Percentiles rank a stretch among this genome's conserved stretches.
Evolutionary conservation across 2,329 filamentous ascomycete genomes (phyloP).

Genomic region (Decorospora gaudefroyi): DNA sequence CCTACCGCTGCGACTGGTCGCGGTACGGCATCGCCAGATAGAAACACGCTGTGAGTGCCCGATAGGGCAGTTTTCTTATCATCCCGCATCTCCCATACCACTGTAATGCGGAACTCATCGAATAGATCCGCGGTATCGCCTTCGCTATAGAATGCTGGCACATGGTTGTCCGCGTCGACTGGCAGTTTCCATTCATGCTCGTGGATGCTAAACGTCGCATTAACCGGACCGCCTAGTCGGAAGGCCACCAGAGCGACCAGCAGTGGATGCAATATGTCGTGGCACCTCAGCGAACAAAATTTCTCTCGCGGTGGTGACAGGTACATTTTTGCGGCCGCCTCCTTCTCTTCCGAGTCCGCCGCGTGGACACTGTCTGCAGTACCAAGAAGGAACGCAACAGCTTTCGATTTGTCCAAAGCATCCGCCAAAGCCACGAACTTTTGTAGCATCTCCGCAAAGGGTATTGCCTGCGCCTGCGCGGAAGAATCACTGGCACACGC

Average conservation of each 20-base stretch:
- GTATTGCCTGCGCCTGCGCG: not conserved
- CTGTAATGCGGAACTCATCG: slow-evolving; percentile 13
- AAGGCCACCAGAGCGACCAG: slow-evolving; percentile 17
- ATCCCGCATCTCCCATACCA: slow-evolving; percentile 15
- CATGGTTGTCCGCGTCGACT: not conserved
- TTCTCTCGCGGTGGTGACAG: not conserved
- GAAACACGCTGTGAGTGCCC: slow-evolving; percentile 15
- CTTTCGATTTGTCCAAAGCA: slow-evolving; percentile 4
- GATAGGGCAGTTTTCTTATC: slow-evolving; percentile 1
- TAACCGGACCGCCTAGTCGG: slow-evolving; percentile 19
- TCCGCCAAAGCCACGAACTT: slow-evolving; percentile 6
- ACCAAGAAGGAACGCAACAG: slow-evolving; percentile 2
- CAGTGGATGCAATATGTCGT: slow-evolving; percentile 14
- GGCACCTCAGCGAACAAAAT: too few species aligned
- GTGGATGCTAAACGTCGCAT: slow-evolving; percentile 14
- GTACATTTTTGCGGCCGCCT: not conserved
- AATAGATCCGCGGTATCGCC: slow-evolving; percentile 11
- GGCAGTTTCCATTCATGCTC: slow-evolving; percentile 15
- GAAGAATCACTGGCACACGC: not conserved
- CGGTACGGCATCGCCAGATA: slow-evolving; percentile 8
- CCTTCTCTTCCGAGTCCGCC: not conserved
- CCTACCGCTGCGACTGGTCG: not conserved
- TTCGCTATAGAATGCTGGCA: slow-evolving; percentile 11
- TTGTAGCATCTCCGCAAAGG: slow-evolving; percentile 3
- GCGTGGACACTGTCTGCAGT: not conserved